Base-by-base conservation (phyloP, 2,329 filamentous ascomycete species). In the Emmonsiellopsis sp. region DNA sequence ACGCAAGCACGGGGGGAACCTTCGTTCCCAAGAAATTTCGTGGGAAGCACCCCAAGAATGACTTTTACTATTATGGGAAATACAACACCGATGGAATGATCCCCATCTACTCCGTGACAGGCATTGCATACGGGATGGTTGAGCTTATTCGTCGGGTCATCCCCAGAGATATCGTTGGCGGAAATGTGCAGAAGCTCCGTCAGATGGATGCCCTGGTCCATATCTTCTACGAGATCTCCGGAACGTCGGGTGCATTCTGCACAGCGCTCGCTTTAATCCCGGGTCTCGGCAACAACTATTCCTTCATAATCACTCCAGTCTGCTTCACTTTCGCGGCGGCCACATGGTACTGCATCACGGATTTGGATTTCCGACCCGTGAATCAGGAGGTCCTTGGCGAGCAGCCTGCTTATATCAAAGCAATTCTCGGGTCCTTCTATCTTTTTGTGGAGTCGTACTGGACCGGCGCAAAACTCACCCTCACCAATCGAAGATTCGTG, bases 131-230 rank as follows among this genome's bases (percentile, higher is more conserved):
- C 53, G 75, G 75, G 40, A 78, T 79, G 76, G 74, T 78, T 10
- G 76, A 79, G 61, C 66, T 78, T 31, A 76, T 78, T 53, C 70
- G 76, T 11, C 66, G 74, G 37, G 73, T 78, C 44, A 78, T 79
- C 40, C 76, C 76, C 2, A 65, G 75, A 38, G 76, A 79, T 54
- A 75, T 79, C 35, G 76, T 78, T 1, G 76, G 76, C 20, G 76
- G 76, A 37, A 71, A 78, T 54, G 68, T 78, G 1, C 71, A 75
- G 46, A 79, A 78, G 58, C 65, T 79, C 13, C 69, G 74, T 47
- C 71, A 70, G 34, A 73, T 78, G 71, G 76, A 74, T 59, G 70
- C 73, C 1, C 55, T 75, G 16, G 69, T 75, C 6, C 73, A 75
- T 57, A 74, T 76, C 52, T 74, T 75, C 56, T 77, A 76, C 59